These are phyloP conservation scores for Clavispora vitiphila DNA, from an alignment of 805 yeast genomes.

Conservation along the genomic window DNA sequence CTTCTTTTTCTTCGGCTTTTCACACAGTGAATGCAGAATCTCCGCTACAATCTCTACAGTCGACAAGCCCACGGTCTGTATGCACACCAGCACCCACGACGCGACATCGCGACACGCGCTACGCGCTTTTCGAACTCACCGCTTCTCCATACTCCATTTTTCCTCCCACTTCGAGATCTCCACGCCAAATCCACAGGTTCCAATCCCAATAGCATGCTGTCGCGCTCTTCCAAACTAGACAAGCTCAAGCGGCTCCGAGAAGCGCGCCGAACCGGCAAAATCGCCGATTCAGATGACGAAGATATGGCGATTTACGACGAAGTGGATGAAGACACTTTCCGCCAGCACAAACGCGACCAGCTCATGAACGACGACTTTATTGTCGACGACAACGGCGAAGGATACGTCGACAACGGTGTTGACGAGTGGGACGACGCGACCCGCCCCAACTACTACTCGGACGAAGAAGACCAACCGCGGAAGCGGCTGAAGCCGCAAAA, in stretches of 20 bases:
- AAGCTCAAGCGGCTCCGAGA: conserved; percentile 60
- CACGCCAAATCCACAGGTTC: background rate
- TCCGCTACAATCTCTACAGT: no score
- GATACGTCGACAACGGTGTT: conserved; percentile 89
- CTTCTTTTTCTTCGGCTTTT: no score
- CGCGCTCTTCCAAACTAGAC: conserved; percentile 31
- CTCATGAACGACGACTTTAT: conserved; percentile 88
- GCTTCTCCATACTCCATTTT: no score
- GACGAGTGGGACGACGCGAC: conserved; percentile 75
- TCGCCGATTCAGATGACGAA: conserved; percentile 37
- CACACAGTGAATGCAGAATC: no score
- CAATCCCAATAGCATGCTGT: conserved; percentile 21
- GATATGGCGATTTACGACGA: conserved; percentile 74
- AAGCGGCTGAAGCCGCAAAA: conserved; percentile 15
- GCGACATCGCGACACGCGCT: conserved; percentile 1
- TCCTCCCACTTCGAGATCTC: no score
- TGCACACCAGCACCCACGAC: no score
- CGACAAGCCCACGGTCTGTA: no score
- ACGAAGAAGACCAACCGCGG: conserved; percentile 43
- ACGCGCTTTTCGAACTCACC: conserved; percentile 1
- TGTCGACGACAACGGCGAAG: conserved; percentile 90
- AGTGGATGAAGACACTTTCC: conserved; percentile 74
- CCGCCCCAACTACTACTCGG: conserved; percentile 50
- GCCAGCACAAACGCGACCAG: conserved; percentile 73
- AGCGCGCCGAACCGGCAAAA: conserved; percentile 56